These are phyloP conservation scores for Ceratocystis lukuohia DNA, from an alignment of 2,329 filamentous ascomycete species.

Conservation along the genomic window DNA sequence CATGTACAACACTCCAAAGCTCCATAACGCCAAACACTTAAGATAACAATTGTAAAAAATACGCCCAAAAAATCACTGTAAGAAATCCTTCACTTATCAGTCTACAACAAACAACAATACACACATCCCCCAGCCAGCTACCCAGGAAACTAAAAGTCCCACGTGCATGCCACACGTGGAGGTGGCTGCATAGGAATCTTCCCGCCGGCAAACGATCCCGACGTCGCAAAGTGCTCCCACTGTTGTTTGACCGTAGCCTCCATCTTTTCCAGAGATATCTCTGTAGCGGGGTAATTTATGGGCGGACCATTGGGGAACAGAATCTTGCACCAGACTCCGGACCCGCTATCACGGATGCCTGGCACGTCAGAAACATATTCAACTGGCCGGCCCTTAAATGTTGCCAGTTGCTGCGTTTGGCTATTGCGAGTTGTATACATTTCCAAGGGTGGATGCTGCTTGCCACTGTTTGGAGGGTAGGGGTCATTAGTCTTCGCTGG, in stretches of 20 bases:
- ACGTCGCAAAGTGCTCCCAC: slow-evolving; percentile 51
- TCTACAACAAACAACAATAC: not conserved
- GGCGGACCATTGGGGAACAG: slow-evolving; percentile 64
- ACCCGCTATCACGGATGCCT: slow-evolving; percentile 31
- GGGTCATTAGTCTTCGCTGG: slow-evolving; percentile 25
- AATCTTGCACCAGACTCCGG: slow-evolving; percentile 49
- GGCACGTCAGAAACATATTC: slow-evolving; percentile 43
- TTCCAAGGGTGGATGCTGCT: slow-evolving; percentile 32
- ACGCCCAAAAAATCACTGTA: slow-evolving; percentile 2
- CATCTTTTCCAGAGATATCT: slow-evolving; percentile 44
- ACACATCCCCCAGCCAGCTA: not conserved
- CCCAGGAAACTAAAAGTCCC: slow-evolving; percentile 47
- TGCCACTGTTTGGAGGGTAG: slow-evolving; percentile 33
- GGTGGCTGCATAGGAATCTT: slow-evolving; percentile 67
- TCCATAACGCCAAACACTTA: slow-evolving; percentile 8
- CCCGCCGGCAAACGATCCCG: slow-evolving; percentile 55
- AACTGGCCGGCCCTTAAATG: slow-evolving; percentile 53
- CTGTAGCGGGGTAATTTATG: slow-evolving; percentile 47
- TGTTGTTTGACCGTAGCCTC: slow-evolving; percentile 45
- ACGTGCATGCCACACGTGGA: slow-evolving; percentile 58
- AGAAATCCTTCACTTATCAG: not conserved
- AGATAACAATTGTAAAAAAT: slow-evolving; percentile 9
- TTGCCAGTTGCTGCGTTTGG: slow-evolving; percentile 34
- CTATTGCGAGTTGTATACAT: slow-evolving; percentile 32
- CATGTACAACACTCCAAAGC: not conserved